Base-by-base conservation (phyloP, 2,329 filamentous ascomycete species). In the Aspergillus aculeatus region DNA sequence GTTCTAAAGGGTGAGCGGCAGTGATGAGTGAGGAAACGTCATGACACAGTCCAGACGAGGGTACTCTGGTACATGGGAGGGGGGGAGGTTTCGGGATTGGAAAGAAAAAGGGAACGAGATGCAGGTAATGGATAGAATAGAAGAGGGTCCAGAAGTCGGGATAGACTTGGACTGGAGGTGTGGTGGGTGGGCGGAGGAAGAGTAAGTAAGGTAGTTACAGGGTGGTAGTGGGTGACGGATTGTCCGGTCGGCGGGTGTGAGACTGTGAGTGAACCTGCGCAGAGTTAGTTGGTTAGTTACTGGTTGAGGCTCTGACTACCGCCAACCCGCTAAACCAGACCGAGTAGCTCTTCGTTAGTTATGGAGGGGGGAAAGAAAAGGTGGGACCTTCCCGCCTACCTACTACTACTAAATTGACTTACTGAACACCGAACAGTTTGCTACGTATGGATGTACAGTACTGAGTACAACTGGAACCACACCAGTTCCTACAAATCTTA, bases 21-120 rank as follows among this genome's bases (percentile, higher is more conserved):
- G 58, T 60, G 57, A 59, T 67, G 61, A 66, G 58, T 67, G 61
- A 66, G 56, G 58, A 61, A 65, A 59, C 63, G 65, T 63, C 66
- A 69, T 68, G 59, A 64, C 63, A 66, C 62, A 64, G 54, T 64
- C 60, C 53, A 59, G 52, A 57, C 50, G 35, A 52, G 24, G 54
- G 48, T 54, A 58, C 56, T 59, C 50, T 54, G 32, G 59, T 59
- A 56, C 62, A 65, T 66, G 56, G 47, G 59, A 59, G 54, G 48
- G 31, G 14, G 16, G 2, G 6, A 0, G 14, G 5, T 7, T 16
- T 19, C 5, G 16, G 5, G 38, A 44, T 9, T 9, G 16, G n/a
- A 1, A 44, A 6, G 16, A 12, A 19, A 5, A 19, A 16, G 38
- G 12, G 16, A 44, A 44, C 4, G 6, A 19, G 38, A n/a, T 44